Evolutionary conservation across 208 protist genomes (phyloP), one percentile per base, ranked within the genome.

Genomic region (Perkinsela sp.): DNA sequence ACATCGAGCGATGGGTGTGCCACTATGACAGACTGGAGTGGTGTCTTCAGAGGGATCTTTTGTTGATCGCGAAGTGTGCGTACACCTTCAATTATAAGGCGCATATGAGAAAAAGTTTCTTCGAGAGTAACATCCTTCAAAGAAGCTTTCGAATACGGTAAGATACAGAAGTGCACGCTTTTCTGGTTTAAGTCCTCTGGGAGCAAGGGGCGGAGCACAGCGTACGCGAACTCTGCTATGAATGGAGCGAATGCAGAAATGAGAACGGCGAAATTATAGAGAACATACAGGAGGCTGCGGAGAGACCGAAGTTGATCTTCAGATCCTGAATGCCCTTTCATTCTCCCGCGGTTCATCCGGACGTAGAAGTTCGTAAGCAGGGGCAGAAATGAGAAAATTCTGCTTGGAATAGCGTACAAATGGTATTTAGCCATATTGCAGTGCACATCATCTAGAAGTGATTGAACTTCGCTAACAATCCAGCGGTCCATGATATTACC

Each of bases 321-420:
- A 32, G 68, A 77, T 1, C 67, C 74, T 28, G 80, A 75, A 70
- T 75, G 32, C 40, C 84, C 88, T 78, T 95, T 94, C 78, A 98
- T 87, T 67, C 95, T 85, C 32, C 85, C 82, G 29, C 94, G 88
- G 79, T 98, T 97, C 75, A 97, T 90, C 69, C 95, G 87, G 28
- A 99, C 90, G 72, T 98, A 99, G 94, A 96, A 99, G 78, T 99
- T 99, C 15, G 96, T 98, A 16, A 99, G 82, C 70, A 97, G 75
- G 1, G 96, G 83, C 66, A 99, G 89, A 76, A 98, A 99, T 30
- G 78, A 75, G 40, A 99, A 74, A 15, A 99, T 82, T 48, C 85
- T 82, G 2, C 97, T 95, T 13, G 99, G 85, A 66, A 99, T 96
- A 67, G 95, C 98, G 84, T 98, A 99, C 1, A 99, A 83, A 69